phyloP scores from a whole-genome alignment of 139 green algal species.

The Edaphochlamys debaryana region DNA sequence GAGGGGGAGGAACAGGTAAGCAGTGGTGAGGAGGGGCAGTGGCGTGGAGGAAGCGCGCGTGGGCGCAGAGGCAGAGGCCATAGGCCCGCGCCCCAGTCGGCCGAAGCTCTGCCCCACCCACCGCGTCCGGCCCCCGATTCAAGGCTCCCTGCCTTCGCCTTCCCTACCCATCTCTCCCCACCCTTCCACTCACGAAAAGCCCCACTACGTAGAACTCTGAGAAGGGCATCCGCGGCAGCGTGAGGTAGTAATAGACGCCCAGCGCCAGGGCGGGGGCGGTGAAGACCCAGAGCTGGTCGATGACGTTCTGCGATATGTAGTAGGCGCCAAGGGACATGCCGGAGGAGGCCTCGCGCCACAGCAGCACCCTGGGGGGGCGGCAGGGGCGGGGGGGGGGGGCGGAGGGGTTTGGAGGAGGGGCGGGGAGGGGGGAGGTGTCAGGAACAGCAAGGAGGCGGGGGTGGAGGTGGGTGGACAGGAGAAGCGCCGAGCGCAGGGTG shows the following conservation, averaged over 20 bases:
- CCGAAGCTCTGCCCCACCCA: too few relatives aligned
- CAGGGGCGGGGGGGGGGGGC: too few relatives aligned
- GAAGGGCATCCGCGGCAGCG: slow-evolving; percentile 50
- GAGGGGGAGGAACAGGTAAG: background rate
- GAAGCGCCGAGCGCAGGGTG: too few relatives aligned
- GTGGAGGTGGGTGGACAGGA: background rate
- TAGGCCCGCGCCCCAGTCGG: too few relatives aligned
- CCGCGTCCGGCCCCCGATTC: too few relatives aligned
- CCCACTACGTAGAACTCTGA: slow-evolving; percentile 37
- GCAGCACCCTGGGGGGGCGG: slow-evolving; percentile 33
- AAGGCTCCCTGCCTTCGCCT: too few relatives aligned
- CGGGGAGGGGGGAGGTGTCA: background rate
- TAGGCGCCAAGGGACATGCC: slow-evolving; percentile 49
- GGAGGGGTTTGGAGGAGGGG: too few relatives aligned
- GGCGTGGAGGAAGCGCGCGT: too few relatives aligned
- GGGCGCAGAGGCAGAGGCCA: too few relatives aligned
- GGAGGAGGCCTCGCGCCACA: slow-evolving; percentile 40
- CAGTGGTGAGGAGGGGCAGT: too few relatives aligned
- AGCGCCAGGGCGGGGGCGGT: slow-evolving; percentile 43
- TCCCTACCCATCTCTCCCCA: too few relatives aligned
- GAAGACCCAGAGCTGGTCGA: slow-evolving; percentile 55
- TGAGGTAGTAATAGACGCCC: slow-evolving; percentile 63
- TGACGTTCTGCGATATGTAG: slow-evolving; percentile 49
- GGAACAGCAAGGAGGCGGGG: background rate
- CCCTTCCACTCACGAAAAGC: slow-evolving; percentile 33